Conservation (phyloP, 1,139 yeast species). For the Sugiyamaella japonica region DNA sequence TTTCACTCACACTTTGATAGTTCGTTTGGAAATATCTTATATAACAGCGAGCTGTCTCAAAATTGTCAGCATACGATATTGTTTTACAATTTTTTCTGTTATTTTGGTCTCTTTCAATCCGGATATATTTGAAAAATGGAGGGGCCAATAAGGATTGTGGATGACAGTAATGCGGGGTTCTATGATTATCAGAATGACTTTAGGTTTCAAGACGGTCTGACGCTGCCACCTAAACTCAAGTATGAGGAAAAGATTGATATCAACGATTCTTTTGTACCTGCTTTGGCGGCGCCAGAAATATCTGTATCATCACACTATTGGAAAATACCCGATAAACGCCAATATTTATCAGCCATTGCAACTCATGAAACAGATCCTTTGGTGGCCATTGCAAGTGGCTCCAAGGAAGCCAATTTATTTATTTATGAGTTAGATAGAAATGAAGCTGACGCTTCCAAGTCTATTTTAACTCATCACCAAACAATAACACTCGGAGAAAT, state of each 20-base stretch:
- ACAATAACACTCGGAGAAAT: conserved; percentile 72
- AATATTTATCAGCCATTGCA: conserved; percentile 60
- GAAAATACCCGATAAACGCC: conserved; percentile 62
- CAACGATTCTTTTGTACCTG: neutral
- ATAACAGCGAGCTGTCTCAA: neutral
- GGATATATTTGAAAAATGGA: conserved; percentile 1
- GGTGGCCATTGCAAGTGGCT: conserved; percentile 68
- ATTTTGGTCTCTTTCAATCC: neutral
- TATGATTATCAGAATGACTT: conserved; percentile 4
- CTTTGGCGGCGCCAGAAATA: neutral
- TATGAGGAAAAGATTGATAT: neutral
- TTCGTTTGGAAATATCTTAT: neutral
- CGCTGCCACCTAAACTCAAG: neutral
- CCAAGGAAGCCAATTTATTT: conserved; percentile 55
- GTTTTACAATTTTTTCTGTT: neutral
- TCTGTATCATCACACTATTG: conserved; percentile 48
- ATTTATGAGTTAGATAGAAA: conserved; percentile 56
- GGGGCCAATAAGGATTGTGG: conserved; percentile 8
- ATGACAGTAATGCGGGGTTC: conserved; percentile 5
- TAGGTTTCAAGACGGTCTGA: neutral
- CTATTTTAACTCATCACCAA: conserved; percentile 64
- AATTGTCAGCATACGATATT: neutral
- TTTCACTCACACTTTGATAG: neutral
- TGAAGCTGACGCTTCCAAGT: conserved; percentile 13
- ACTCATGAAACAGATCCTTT: conserved; percentile 46